Base-by-base conservation (phyloP, 1,284 basidiomycete species). In the Termitomyces sp. region DNA sequence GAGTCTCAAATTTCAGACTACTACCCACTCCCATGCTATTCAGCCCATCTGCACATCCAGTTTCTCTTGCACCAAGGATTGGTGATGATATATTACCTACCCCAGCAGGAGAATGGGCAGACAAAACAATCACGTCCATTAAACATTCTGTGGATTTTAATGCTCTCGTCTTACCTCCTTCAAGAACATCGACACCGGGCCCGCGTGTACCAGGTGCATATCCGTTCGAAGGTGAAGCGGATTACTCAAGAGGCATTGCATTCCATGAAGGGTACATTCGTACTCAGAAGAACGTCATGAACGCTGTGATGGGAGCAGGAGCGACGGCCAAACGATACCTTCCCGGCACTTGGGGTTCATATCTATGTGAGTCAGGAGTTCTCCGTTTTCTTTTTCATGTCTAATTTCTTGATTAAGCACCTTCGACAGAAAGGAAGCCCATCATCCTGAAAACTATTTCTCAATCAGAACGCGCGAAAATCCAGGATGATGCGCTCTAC, bases 161-260 rank as follows among this genome's bases (percentile, higher is more conserved):
- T 19, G 33, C 42, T 11, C 14, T 31, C 26, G 31, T 26, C 14
- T 37, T 28, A 30, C 54, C 54, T 5, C 53, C 52, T 5, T 55
- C 60, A 14, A 44, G 26, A 41, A 18, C 55, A 16, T 47, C 54
- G n/a, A 65, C 64, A 13, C 62, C 62, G 1, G 65, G 64, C 2
- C 56, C 51, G 11, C 59, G 62, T 18, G 52, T 68, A 21, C 67
- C 67, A 16, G 67, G 67, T 14, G 59, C 64, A 19, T 68, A 60
- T 57, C 66, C 65, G 5, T 24, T 10, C 0, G 40, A 42, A 11
- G 35, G 48, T 13, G 31, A 13, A 28, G n/a, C 11, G 44, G 54
- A 28, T 49, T 57, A 24, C 18, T 52, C 50, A 47, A 16, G 57
- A 59, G 30, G 46, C 31, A n/a, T 38, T 13, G 42, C 43, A 5